Conservation (phyloP, 2,329 filamentous ascomycete species). For the Diaporthe longicolla region DNA sequence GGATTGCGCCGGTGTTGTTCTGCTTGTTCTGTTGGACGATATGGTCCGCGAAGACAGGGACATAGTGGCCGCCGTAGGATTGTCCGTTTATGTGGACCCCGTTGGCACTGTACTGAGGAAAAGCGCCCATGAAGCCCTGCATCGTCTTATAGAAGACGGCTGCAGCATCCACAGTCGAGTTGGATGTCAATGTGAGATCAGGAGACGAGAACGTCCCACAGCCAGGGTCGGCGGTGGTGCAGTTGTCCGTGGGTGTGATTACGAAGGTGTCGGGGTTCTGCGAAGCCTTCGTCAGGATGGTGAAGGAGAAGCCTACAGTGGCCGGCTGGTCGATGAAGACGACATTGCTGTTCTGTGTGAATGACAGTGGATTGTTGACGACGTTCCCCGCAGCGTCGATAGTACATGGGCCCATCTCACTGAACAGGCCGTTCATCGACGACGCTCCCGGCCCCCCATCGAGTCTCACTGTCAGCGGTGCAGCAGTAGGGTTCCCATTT, state of each 20-base stretch:
- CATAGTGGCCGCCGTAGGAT: slow-evolving; percentile 64
- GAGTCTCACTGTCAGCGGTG: slow-evolving; percentile 31
- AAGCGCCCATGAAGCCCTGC: slow-evolving; percentile 22
- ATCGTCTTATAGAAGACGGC: slow-evolving; percentile 24
- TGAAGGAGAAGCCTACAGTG: slow-evolving; percentile 69
- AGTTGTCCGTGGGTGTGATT: slow-evolving; percentile 39
- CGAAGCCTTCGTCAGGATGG: slow-evolving; percentile 45
- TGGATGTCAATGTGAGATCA: slow-evolving; percentile 21
- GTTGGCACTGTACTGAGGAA: slow-evolving; percentile 21
- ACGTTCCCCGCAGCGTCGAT: slow-evolving; percentile 64
- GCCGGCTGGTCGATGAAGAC: slow-evolving; percentile 66
- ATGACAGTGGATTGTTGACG: slow-evolving; percentile 66
- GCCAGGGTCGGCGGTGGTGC: slow-evolving; percentile 59
- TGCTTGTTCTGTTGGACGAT: slow-evolving; percentile 59
- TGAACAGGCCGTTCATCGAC: slow-evolving; percentile 33
- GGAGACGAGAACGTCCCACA: slow-evolving; percentile 56
- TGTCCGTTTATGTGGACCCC: slow-evolving; percentile 58
- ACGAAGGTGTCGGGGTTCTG: slow-evolving; percentile 40
- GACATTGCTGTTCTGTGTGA: slow-evolving; percentile 67
- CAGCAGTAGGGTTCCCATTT: slow-evolving; percentile 15
- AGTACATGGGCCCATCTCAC: slow-evolving; percentile 62
- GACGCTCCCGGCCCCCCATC: slow-evolving; percentile 34
- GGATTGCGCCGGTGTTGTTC: slow-evolving; percentile 49
- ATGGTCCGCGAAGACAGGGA: slow-evolving; percentile 59
- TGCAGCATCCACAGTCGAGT: slow-evolving; percentile 20